Evolutionary conservation across 768 basidiomycete genomes (phyloP).

Genomic region (Mycena latifolia): DNA sequence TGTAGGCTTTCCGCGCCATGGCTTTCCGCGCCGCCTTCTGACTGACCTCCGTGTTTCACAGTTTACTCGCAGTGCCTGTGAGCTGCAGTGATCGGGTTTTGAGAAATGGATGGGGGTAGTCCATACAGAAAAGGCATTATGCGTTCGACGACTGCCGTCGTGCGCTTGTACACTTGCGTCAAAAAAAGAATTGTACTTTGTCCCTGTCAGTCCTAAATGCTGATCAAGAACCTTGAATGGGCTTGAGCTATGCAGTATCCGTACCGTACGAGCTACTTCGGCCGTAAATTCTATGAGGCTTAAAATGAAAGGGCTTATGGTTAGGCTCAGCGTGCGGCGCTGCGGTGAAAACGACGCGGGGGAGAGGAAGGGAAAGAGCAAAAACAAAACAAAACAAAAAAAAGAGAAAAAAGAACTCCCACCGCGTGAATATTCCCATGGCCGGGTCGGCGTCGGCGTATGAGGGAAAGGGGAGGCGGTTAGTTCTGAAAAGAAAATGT

Average conservation of each 20-base stretch:
- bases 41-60: constrained; percentile 18
- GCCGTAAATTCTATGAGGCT: not conserved
- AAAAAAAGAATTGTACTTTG: constrained; percentile 17
- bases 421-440: constrained; percentile 4
- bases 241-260: constrained; percentile 2
- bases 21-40: not conserved
- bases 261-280: not conserved
- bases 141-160: constrained; percentile 12
- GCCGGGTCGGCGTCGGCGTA: constrained; percentile 8
- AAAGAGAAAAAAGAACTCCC: constrained; percentile 9
- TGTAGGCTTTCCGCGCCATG: constrained; percentile 16
- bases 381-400: constrained; percentile 3
- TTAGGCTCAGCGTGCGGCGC: constrained; percentile 5
- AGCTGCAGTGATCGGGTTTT: constrained; percentile 12
- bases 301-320: constrained; percentile 12
- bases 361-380: constrained; percentile 10
- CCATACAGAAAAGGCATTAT: constrained; percentile 18
- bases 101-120: constrained; percentile 22
- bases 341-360: constrained; percentile 7
- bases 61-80: constrained; percentile 22
- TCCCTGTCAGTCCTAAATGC: constrained; percentile 15
- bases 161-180: constrained; percentile 12
- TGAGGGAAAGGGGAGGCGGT: constrained; percentile 5
- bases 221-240: constrained; percentile 11
- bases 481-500: constrained; percentile 10